Base-by-base conservation (phyloP, 805 yeast genomes). In the Hanseniaspora occidentalis region DNA sequence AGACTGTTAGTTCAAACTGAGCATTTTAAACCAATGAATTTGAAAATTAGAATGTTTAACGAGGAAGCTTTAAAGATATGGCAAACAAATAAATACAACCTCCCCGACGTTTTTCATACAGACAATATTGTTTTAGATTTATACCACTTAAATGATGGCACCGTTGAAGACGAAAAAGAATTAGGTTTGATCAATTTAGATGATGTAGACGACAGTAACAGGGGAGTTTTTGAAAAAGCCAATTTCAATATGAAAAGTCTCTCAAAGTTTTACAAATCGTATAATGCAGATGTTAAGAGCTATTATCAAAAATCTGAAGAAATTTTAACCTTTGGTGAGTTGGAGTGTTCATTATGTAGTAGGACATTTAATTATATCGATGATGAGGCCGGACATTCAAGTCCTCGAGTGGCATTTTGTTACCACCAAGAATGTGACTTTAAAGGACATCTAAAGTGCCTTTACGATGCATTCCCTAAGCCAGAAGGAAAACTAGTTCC, bases 21-120 rank as follows among this genome's bases (percentile, higher is more conserved):
- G 2, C 71, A 66, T 31, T 79, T 78, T 50, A 46, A 48, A 1
- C 50, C 61, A 6, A 59, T 75, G 65, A 62, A 65, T 22, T 54
- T 79, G 35, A 57, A 57, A 22, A 64, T 78, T 0, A 64, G 64
- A 2, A 55, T 77, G 21, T 76, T 77, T 39, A 57, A 53, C 45
- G 50, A 37, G 2, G 57, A 57, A 11, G 46, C 49, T 2, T 40
- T 42, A 24, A 36, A 39, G 4, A 27, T 47, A 1, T 58, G 61
- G 60, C 45, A 47, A 2, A 26, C 33, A 8, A 52, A 58, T 40
- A 54, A 53, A 24, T 54, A 50, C 41, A 38, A 36, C 4, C 35
- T 52, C 7, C 29, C 33, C 14, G 14, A 8, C 34, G 14, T 10
- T 18, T 5, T 20, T 8, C 14, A 16, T n/a, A 10, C 17, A 19